Evolutionary conservation across 441 rosid species (phyloP).

Genomic region (Pelargonium myrrhifolium): DNA sequence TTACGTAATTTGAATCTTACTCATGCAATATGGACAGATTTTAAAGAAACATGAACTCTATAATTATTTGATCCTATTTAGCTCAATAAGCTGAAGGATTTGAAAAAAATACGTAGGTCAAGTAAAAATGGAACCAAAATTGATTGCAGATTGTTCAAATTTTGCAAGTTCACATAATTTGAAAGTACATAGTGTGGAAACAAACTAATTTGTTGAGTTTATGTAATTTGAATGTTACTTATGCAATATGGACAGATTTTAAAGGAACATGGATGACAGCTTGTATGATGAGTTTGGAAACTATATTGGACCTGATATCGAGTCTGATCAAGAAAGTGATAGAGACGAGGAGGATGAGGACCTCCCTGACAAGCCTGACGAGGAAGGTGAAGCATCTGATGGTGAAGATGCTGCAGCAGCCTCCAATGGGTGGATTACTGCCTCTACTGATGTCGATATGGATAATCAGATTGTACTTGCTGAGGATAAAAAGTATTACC

Average conservation of each 20-base stretch:
- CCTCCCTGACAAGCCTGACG: constrained; percentile 44
- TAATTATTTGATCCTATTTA: too few species aligned
- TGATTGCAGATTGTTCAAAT: too few species aligned
- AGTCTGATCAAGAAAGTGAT: constrained; percentile 78
- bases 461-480: constrained; percentile 91
- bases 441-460: constrained; percentile 65
- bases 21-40: too few species aligned
- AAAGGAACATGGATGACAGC: constrained; percentile 69
- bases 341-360: constrained; percentile 65
- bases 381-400: constrained; percentile 51
- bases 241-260: not conserved
- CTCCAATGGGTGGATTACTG: constrained; percentile 74
- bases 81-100: too few species aligned
- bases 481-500: constrained; percentile 90
- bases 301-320: constrained; percentile 92
- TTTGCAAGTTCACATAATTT: too few species aligned
- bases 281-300: constrained; percentile 93
- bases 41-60: too few species aligned
- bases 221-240: not conserved
- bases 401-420: constrained; percentile 44
- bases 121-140: too few species aligned
- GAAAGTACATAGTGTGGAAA: not conserved
- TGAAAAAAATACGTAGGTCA: too few species aligned
- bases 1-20: not conserved
- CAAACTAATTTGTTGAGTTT: not conserved